phyloP scores from a whole-genome alignment of 176 grass and related monocot genomes.

The Oryza longistaminata region DNA sequence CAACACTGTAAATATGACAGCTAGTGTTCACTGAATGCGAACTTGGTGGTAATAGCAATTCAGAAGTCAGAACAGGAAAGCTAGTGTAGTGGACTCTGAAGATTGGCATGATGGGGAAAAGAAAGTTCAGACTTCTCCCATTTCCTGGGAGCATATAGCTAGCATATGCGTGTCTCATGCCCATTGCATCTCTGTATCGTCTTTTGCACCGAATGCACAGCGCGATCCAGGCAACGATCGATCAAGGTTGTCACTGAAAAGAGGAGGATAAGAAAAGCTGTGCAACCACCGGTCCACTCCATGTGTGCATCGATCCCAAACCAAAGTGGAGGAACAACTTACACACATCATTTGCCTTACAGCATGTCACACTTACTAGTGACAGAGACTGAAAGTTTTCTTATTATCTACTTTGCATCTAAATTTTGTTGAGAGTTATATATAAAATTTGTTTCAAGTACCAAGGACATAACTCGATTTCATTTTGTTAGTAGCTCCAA shows the following conservation, averaged over 20 bases:
- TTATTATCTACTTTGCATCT: not conserved
- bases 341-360: not conserved
- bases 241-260: conserved; percentile 25
- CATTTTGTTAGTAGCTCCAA: not conserved
- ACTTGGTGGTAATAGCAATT: not conserved
- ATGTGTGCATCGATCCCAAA: conserved; percentile 19
- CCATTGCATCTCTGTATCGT: not conserved
- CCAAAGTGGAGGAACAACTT: not conserved
- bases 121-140: conserved; percentile 19
- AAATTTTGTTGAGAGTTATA: not conserved
- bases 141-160: conserved; percentile 29
- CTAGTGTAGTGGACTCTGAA: not conserved
- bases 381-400: not conserved
- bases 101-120: not conserved
- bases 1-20: not conserved
- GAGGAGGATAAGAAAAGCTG: conserved; percentile 34
- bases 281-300: conserved; percentile 34
- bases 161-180: not conserved
- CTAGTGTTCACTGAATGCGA: not conserved
- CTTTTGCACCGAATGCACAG: not conserved
- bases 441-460: too few relatives aligned
- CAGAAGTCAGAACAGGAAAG: not conserved
- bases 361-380: not conserved
- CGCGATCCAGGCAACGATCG: conserved; percentile 9
- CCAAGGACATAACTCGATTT: not conserved